These are phyloP conservation scores for Amphirosellinia nigrospora DNA, from an alignment of 495 filamentous ascomycete genomes.

Conservation along the genomic window DNA sequence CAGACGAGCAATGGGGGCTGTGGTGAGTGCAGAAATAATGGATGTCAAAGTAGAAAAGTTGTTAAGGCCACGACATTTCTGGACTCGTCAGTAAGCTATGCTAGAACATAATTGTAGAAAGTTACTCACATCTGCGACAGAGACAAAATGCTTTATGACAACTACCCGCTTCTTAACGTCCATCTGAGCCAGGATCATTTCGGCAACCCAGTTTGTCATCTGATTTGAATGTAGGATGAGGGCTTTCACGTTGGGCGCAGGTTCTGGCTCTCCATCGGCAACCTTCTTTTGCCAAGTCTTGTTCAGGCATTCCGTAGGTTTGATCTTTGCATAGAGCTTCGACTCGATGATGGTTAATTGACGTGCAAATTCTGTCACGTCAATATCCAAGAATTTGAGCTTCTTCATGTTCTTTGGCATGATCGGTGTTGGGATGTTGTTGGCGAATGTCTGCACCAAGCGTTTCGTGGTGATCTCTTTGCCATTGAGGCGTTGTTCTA, in stretches of 20 bases:
- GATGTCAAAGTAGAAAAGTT: constrained; percentile 99
- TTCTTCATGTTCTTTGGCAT: constrained; percentile 99
- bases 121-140: constrained; percentile 83
- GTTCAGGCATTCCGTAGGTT: constrained; percentile 92
- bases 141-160: constrained; percentile 98
- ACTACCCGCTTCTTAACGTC: constrained; percentile 95
- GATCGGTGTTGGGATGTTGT: constrained; percentile 81
- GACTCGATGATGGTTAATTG: constrained; percentile 98
- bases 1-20: constrained; percentile 91
- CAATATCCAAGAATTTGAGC: constrained; percentile 97
- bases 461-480: constrained; percentile 87
- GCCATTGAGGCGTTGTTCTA: constrained; percentile 86
- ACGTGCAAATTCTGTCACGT: constrained; percentile 91
- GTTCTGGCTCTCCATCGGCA: constrained; percentile 79
- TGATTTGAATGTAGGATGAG: constrained; percentile 98
- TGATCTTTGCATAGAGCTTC: constrained; percentile 91
- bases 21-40: constrained; percentile 93
- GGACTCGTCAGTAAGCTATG: constrained; percentile 35
- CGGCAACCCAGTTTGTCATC: constrained; percentile 99
- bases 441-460: constrained; percentile 82
- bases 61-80: constrained; percentile 94
- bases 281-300: constrained; percentile 99
- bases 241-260: constrained; percentile 91
- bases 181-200: constrained; percentile 94
- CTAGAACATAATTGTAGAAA: constrained; percentile 16